Base-by-base conservation (phyloP, 306 rosid genomes). In the Medicago ruthenica region DNA sequence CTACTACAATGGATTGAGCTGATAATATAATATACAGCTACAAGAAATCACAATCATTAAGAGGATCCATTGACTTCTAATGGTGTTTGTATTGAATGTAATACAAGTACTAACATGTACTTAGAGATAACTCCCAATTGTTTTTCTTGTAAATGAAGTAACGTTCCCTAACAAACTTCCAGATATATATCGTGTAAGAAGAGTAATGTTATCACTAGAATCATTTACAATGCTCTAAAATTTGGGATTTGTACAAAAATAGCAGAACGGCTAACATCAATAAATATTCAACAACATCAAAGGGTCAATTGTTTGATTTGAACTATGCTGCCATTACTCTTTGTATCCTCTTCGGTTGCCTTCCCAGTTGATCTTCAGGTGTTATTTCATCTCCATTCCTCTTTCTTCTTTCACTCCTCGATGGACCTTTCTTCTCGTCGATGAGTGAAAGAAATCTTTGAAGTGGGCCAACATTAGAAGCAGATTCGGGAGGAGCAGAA, bases 381-480 rank as follows among this genome's bases (percentile, higher is more conserved):
- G 91, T 78, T 53, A 77, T 81, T 64, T 85, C 93, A 4, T 80
- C 77, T 75, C 81, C 90, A 21, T 15, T 83, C 87, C 96, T 86
- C 81, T 89, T 89, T 74, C 86, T 88, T 73, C 87, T 83, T 48
- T 63, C 78, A 21, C 70, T 70, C 74, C 41, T 45, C 64, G 89
- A 78, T 8, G 63, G 74, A 15, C 85, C 89, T 85, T 84, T 44
- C 86, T 80, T 90, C 91, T 90, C 90, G 1, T 95, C 97, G 55
- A 95, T 80, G 45, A 88, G 10, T 9, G 98, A 86, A 37, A 92
- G 74, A 81, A 92, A 81, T 71, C 93, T 83, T 77, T 85, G 79
- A 54, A 76, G 53, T 10, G 92, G 69, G 67, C 44, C 72, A 18
- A 59, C 76, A 60, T 59, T 69, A 34, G 85, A 60, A 59, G 68